A percentile compares a stretch with the other conserved stretches of the same genome.
These are phyloP conservation scores for Cryptococcus wingfieldii DNA, from an alignment of 1,284 basidiomycete species.

Conservation along the genomic window DNA sequence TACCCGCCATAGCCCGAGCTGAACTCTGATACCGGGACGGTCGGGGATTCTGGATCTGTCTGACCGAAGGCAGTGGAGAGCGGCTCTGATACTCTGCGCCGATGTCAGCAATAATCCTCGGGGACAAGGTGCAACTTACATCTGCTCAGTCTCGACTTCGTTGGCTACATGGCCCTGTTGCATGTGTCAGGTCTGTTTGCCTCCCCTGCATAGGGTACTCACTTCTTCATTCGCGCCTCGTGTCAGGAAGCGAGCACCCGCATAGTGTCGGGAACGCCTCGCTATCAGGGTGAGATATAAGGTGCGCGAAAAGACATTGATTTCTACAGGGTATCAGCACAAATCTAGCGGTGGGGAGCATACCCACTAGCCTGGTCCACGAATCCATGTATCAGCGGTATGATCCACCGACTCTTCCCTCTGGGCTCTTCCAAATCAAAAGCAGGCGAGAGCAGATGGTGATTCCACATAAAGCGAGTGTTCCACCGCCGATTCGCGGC, in stretches of 20 bases:
- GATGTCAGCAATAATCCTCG: background rate
- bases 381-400: conserved; percentile 85
- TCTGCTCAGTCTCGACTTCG: conserved; percentile 98
- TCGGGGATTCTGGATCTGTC: conserved; percentile 2
- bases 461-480: conserved; percentile 95
- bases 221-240: conserved; percentile 79
- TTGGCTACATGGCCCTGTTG: conserved; percentile 94
- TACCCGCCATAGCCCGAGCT: conserved; percentile 59
- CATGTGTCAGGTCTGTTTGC: background rate
- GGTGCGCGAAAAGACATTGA: conserved; percentile 83
- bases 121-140: conserved; percentile 47
- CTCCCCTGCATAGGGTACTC: background rate
- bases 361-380: conserved; percentile 94
- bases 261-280: conserved; percentile 88
- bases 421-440: conserved; percentile 52
- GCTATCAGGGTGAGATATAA: conserved; percentile 93
- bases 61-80: conserved; percentile 81
- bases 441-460: conserved; percentile 71
- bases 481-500: conserved; percentile 57
- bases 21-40: conserved; percentile 18
- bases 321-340: conserved; percentile 56
- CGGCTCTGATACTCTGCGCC: conserved; percentile 70
- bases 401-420: conserved; percentile 72
- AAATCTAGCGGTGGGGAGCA: too few species aligned
- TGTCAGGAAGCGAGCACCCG: conserved; percentile 91